Percentiles rank a stretch among this genome's conserved stretches.
These are phyloP conservation scores for Ophiosphaerella korrae DNA, from an alignment of 2,329 filamentous ascomycete genomes.

Conservation along the genomic window DNA sequence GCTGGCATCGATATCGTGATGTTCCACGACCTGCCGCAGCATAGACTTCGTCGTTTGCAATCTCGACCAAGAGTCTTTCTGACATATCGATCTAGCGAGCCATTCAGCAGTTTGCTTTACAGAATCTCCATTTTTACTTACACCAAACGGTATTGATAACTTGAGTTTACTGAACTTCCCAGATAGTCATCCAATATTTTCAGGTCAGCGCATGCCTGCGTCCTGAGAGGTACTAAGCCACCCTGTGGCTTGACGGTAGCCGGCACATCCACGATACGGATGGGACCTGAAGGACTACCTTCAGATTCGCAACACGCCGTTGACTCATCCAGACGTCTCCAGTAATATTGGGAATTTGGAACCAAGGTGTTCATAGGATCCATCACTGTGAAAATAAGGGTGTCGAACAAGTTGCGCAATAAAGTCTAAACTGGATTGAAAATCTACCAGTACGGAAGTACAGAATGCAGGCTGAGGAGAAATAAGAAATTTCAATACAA, in stretches of 20 bases:
- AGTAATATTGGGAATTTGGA: neutral
- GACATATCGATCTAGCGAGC: constrained; percentile 5
- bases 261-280: neutral
- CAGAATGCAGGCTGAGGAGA: neutral
- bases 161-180: neutral
- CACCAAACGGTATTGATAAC: neutral
- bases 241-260: neutral
- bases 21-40: constrained; percentile 22
- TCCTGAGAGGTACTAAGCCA: neutral
- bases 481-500: neutral
- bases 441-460: neutral
- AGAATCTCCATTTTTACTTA: neutral
- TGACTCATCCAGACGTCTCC: neutral
- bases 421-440: neutral
- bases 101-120: neutral
- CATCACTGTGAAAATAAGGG: neutral
- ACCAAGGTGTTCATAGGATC: neutral
- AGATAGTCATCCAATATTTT: neutral
- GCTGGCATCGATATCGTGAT: constrained; percentile 14
- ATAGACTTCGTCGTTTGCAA: constrained; percentile 15
- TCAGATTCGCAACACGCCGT: neutral
- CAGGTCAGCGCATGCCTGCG: neutral
- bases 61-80: constrained; percentile 8
- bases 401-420: neutral
- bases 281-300: neutral